Percentiles rank a stretch among this genome's conserved stretches.
Conservation (phyloP, 305 asterid genomes). For the Solanum chacoense region DNA sequence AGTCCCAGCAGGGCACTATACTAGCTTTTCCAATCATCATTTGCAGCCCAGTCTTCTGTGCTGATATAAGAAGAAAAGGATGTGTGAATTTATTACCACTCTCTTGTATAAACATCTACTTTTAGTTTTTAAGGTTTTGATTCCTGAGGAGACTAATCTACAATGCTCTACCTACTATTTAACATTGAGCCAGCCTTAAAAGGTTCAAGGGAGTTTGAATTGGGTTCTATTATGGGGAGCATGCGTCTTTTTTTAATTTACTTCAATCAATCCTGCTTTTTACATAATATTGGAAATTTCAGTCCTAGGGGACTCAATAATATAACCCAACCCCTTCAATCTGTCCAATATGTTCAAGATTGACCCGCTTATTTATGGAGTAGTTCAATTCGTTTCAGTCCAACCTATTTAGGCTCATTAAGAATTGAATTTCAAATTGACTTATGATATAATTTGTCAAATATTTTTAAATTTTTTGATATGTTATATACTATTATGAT, state of each 20-base stretch:
- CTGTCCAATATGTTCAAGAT: not conserved
- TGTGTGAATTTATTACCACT: not conserved
- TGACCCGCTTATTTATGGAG: not conserved
- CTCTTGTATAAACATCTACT: conserved; percentile 12
- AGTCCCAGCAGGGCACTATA: not conserved
- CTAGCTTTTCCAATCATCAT: not conserved
- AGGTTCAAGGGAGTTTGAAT: not conserved
- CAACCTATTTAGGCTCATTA: not conserved
- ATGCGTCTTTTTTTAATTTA: not conserved
- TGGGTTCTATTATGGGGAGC: not conserved
- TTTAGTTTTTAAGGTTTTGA: conserved; percentile 4
- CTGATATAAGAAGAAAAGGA: not conserved
- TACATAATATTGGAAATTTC: not conserved
- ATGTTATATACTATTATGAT: not conserved
- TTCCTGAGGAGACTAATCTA: not conserved
- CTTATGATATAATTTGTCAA: not conserved
- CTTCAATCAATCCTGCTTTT: not conserved
- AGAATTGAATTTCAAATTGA: not conserved
- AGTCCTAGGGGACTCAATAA: not conserved
- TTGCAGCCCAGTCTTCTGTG: conserved; percentile 7
- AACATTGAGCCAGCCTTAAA: not conserved
- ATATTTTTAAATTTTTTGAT: not conserved
- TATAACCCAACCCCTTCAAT: not conserved
- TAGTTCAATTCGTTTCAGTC: not conserved
- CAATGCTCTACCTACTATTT: not conserved